phyloP scores from a whole-genome alignment of 2,329 filamentous ascomycete species.

The Periconia digitata region DNA sequence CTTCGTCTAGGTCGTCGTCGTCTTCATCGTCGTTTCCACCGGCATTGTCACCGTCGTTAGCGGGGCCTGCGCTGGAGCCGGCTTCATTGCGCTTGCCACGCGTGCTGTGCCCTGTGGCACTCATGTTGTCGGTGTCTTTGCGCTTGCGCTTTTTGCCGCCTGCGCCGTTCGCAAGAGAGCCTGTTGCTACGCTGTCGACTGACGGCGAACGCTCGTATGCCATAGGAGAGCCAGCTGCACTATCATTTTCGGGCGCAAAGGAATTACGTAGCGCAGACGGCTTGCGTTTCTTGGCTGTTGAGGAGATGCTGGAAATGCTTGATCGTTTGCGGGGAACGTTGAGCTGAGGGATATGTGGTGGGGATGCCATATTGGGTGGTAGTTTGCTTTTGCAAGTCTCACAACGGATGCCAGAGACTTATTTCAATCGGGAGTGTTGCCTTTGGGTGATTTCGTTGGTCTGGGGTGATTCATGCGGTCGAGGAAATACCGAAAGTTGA shows the following conservation, averaged over 20 bases:
- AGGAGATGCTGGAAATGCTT: conserved; percentile 55
- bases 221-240: conserved; percentile 52
- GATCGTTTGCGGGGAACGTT: conserved; percentile 65
- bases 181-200: conserved; percentile 62
- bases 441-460: background rate
- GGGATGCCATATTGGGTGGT: conserved; percentile 58
- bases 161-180: conserved; percentile 39
- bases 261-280: conserved; percentile 75
- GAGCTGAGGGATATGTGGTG: conserved; percentile 55
- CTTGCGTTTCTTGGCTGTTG: conserved; percentile 67
- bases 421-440: background rate
- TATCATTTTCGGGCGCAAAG: conserved; percentile 67
- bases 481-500: background rate
- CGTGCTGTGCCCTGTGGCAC: conserved; percentile 41
- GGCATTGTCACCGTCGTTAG: conserved; percentile 47
- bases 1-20: conserved; percentile 52
- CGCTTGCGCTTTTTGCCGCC: conserved; percentile 62
- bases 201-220: conserved; percentile 65
- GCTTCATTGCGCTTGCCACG: conserved; percentile 35
- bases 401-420: background rate
- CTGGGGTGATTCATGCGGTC: too few relatives aligned
- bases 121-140: conserved; percentile 41
- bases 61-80: conserved; percentile 17
- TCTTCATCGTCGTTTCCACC: conserved; percentile 62
- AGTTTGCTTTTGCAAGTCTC: background rate